phyloP scores from a whole-genome alignment of 768 basidiomycete genomes.

The Tulasnella sp. region DNA sequence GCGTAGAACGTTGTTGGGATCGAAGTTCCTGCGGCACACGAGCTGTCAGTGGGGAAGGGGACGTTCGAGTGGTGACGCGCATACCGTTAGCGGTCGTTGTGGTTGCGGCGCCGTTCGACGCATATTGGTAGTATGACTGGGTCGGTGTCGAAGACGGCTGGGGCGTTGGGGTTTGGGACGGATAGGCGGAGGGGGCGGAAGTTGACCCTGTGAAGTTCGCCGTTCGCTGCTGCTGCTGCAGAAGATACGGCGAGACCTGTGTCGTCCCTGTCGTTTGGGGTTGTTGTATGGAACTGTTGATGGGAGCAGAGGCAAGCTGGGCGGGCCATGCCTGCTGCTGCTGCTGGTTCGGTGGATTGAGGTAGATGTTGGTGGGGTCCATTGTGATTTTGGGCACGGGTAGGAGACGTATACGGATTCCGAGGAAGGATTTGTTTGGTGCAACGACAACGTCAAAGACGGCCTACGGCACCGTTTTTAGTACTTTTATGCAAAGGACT shows the following conservation, averaged over 20 bases:
- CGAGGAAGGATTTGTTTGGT: neutral
- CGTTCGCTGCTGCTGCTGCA: slow-evolving; percentile 5
- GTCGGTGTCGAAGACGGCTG: neutral
- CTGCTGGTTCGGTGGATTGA: neutral
- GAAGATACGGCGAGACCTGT: neutral
- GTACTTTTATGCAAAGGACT: neutral
- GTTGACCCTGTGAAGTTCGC: slow-evolving; percentile 8
- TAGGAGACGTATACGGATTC: slow-evolving; percentile 1
- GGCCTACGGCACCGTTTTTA: slow-evolving; percentile 1
- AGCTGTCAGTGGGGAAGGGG: neutral
- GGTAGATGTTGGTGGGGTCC: slow-evolving; percentile 4
- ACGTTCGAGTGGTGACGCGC: neutral
- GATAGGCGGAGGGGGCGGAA: slow-evolving; percentile 1
- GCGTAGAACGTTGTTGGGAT: slow-evolving; percentile 8
- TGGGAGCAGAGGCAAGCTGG: neutral
- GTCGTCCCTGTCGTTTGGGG: neutral
- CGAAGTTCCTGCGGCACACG: neutral
- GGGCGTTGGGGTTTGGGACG: neutral
- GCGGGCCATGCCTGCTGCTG: neutral
- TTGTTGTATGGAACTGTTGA: neutral
- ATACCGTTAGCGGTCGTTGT: neutral
- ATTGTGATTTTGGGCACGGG: slow-evolving; percentile 3
- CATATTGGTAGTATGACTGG: neutral
- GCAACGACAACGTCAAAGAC: neutral
- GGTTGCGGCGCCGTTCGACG: neutral